Base-by-base conservation (phyloP, 208 protist species). In the Wallacemonas rigidus region DNA sequence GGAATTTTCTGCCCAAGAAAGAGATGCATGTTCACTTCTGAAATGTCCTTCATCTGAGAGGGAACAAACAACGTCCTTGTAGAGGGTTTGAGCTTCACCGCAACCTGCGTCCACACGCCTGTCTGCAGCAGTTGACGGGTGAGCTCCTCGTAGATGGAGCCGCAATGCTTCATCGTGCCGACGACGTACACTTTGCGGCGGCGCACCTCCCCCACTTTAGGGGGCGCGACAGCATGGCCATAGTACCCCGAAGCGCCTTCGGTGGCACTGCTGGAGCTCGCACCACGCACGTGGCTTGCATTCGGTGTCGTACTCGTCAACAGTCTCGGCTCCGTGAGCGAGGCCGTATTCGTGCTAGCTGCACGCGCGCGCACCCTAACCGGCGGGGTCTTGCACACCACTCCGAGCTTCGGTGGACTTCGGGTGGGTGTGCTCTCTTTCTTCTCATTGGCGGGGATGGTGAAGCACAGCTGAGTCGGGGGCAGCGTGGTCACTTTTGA, bases 81-180 rank as follows among this genome's bases (percentile, higher is more conserved):
- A 12, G 56, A 74, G 15, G 67, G 39, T 1, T 51, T 40, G 54
- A 63, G 72, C 43, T 15, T 67, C 50, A 87, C 70, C 26, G 41
- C 3, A 2, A 92, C 62, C 43, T 80, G 75, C 8, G 74, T 76
- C 87, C 90, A 92, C 15, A 67, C 71, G 1, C 83, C 83, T 12
- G 83, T 90, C 2, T 76, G 75, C 5, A 87, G 35, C 8, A 95
- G 75, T 69, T 95, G 87, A 41, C 79, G 75, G 3, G 81, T 74
- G 77, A 95, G 81, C 75, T 95, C 87, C 65, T 89, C 85, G 70
- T 90, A 92, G 48, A 95, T 85, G 26, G 85, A 88, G 41, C 90
- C 90, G 43, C 86, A 87, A 61, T 86, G 82, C 41, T 57, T 54
- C 87, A 92, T 95, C 15, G 77, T 86, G 14, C 74, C 86, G 15